These are phyloP conservation scores for Porcisia hertigi DNA, from an alignment of 208 protist species.

Conservation along the genomic window DNA sequence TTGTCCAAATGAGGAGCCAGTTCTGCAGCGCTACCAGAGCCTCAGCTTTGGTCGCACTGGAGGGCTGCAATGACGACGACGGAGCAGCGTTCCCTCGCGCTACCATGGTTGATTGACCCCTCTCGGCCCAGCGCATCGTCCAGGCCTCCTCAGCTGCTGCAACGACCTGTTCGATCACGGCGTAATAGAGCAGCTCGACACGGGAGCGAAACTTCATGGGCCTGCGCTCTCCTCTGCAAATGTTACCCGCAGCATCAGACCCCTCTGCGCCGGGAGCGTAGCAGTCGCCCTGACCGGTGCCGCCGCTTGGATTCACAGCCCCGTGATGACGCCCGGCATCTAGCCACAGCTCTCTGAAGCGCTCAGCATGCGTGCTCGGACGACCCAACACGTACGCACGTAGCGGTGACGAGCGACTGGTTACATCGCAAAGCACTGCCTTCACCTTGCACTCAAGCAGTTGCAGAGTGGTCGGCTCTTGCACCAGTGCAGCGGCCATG, in stretches of 20 bases:
- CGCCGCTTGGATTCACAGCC: neutral
- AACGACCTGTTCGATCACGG: conserved; percentile 58
- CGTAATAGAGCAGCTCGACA: conserved; percentile 76
- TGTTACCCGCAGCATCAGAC: conserved; percentile 24
- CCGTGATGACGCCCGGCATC: conserved; percentile 11
- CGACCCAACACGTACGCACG: conserved; percentile 49
- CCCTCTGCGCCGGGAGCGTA: neutral
- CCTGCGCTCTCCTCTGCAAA: conserved; percentile 1
- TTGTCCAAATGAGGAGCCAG: conserved; percentile 58
- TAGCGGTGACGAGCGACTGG: conserved; percentile 44
- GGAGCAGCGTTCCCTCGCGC: neutral
- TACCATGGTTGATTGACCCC: neutral
- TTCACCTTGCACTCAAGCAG: conserved; percentile 60
- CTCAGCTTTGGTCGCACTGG: conserved; percentile 23
- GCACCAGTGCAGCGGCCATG: conserved; percentile 26
- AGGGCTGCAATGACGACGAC: conserved; percentile 8
- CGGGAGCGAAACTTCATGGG: conserved; percentile 76
- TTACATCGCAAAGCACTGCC: conserved; percentile 51
- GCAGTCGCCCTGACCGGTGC: neutral
- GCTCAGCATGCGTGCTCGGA: conserved; percentile 62
- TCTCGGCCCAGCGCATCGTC: conserved; percentile 21
- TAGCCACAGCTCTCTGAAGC: conserved; percentile 85
- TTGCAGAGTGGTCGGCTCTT: conserved; percentile 36
- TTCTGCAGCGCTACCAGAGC: conserved; percentile 40
- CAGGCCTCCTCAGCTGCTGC: conserved; percentile 60